Percentiles rank a stretch among this genome's conserved stretches.
These are phyloP conservation scores for Heritiera littoralis DNA, from an alignment of 345 rosid species.

Conservation along the genomic window DNA sequence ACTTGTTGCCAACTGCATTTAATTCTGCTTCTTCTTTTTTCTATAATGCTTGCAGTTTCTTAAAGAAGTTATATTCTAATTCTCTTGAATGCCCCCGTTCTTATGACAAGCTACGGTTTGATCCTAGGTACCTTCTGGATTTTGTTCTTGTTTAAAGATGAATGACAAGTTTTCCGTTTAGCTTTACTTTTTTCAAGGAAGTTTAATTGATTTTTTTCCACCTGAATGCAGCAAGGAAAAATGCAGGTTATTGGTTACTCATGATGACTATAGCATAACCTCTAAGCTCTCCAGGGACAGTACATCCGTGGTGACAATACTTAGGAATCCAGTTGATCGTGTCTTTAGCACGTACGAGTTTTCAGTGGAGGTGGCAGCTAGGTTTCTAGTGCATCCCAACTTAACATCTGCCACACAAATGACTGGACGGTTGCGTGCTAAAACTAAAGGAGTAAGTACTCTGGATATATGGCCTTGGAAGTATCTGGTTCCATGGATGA, in stretches of 20 bases:
- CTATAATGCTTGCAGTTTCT: slow-evolving; percentile 58
- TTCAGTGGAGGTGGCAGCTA: slow-evolving; percentile 93
- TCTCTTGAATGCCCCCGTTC: slow-evolving; percentile 89
- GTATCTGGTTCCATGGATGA: slow-evolving; percentile 97
- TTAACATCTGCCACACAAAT: slow-evolving; percentile 72
- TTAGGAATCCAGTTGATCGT: slow-evolving; percentile 86
- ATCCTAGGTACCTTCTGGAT: slow-evolving; percentile 65
- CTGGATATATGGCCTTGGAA: slow-evolving; percentile 99
- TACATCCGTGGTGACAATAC: slow-evolving; percentile 89
- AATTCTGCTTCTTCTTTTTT: slow-evolving; percentile 21
- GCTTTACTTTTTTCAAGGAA: neutral
- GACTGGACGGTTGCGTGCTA: slow-evolving; percentile 63
- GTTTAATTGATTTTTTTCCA: slow-evolving; percentile 17
- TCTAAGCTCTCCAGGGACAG: slow-evolving; percentile 76
- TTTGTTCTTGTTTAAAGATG: neutral
- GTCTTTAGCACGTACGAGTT: slow-evolving; percentile 92
- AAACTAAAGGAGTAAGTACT: slow-evolving; percentile 71
- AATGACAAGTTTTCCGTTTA: neutral
- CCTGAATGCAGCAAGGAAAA: slow-evolving; percentile 59
- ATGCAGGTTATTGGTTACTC: slow-evolving; percentile 84
- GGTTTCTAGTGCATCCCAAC: slow-evolving; percentile 96
- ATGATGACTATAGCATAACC: slow-evolving; percentile 96
- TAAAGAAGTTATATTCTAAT: slow-evolving; percentile 72
- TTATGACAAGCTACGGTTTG: slow-evolving; percentile 84
- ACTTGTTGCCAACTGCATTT: neutral